These are phyloP conservation scores for Diaporthe sp. DNA, from an alignment of 2,329 filamentous ascomycete genomes.

Conservation along the genomic window DNA sequence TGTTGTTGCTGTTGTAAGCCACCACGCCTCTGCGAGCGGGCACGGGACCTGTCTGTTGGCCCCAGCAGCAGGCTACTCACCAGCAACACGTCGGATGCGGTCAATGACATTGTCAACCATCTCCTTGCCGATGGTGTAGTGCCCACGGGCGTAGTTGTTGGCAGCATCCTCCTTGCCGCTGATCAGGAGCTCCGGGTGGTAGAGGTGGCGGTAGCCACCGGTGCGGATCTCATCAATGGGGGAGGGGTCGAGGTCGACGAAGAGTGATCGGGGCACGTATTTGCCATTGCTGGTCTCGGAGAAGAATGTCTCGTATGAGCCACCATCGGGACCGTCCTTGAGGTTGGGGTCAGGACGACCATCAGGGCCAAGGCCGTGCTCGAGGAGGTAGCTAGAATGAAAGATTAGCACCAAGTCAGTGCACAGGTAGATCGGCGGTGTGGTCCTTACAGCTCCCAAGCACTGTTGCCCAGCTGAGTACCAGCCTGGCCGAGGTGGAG, in stretches of 20 bases:
- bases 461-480: constrained; percentile 79
- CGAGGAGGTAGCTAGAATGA: constrained; percentile 71
- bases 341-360: constrained; percentile 71
- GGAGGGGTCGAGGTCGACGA: constrained; percentile 78
- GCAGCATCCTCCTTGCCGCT: constrained; percentile 82
- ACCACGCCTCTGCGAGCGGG: not conserved
- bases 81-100: constrained; percentile 75
- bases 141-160: constrained; percentile 82
- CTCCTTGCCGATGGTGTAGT: constrained; percentile 83
- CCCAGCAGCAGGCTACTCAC: constrained; percentile 52
- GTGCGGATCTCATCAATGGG: constrained; percentile 81
- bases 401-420: constrained; percentile 39
- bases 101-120: constrained; percentile 78
- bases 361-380: constrained; percentile 75
- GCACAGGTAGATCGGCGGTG: constrained; percentile 39
- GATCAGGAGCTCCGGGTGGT: constrained; percentile 78
- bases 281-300: constrained; percentile 78
- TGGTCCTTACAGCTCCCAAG: constrained; percentile 77
- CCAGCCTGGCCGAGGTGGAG: constrained; percentile 76
- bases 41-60: constrained; percentile 35
- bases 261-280: constrained; percentile 78
- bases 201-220: constrained; percentile 73
- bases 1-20: constrained; percentile 45
- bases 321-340: constrained; percentile 68
- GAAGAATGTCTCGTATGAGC: constrained; percentile 79